phyloP scores from a whole-genome alignment of 2,329 filamentous ascomycete genomes.

The Aureobasidium pullulans region DNA sequence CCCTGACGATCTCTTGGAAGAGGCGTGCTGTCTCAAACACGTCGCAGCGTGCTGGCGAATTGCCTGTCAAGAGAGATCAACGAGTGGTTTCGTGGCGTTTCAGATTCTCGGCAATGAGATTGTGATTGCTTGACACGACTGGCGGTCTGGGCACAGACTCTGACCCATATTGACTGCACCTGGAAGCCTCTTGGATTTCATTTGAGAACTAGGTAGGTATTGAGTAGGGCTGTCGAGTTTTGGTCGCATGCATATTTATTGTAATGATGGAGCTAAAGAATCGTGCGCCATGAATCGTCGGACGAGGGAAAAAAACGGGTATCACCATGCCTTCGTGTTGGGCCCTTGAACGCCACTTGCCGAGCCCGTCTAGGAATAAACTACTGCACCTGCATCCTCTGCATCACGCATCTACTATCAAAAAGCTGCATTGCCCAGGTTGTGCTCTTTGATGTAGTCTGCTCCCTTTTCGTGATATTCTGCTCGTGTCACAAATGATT shows the following conservation, averaged over 20 bases:
- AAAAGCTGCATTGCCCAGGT: constrained; percentile 33
- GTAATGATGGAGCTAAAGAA: background rate
- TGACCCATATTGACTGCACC: background rate
- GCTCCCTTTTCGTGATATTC: constrained; percentile 89
- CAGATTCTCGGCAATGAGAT: constrained; percentile 13
- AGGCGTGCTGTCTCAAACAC: constrained; percentile 10
- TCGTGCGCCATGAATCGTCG: constrained; percentile 10
- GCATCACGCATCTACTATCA: constrained; percentile 14
- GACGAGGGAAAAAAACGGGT: constrained; percentile 11
- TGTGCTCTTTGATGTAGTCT: constrained; percentile 75
- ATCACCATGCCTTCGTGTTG: constrained; percentile 11
- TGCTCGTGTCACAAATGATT: constrained; percentile 63
- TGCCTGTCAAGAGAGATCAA: constrained; percentile 5
- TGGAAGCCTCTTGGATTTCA: background rate
- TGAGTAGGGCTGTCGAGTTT: background rate
- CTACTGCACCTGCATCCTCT: constrained; percentile 10
- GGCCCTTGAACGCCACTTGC: constrained; percentile 6
- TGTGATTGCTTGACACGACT: constrained; percentile 8
- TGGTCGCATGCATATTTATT: constrained; percentile 10
- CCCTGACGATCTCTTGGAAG: constrained; percentile 10
- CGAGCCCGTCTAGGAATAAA: constrained; percentile 2
- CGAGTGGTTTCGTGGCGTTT: constrained; percentile 11
- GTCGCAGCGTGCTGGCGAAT: constrained; percentile 2
- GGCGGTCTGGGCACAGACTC: background rate
- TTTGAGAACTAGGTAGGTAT: background rate